Percentiles rank a stretch among this genome's conserved stretches.
These are phyloP conservation scores for Xylaria bambusicola DNA, from an alignment of 495 filamentous ascomycete genomes.

Conservation along the genomic window DNA sequence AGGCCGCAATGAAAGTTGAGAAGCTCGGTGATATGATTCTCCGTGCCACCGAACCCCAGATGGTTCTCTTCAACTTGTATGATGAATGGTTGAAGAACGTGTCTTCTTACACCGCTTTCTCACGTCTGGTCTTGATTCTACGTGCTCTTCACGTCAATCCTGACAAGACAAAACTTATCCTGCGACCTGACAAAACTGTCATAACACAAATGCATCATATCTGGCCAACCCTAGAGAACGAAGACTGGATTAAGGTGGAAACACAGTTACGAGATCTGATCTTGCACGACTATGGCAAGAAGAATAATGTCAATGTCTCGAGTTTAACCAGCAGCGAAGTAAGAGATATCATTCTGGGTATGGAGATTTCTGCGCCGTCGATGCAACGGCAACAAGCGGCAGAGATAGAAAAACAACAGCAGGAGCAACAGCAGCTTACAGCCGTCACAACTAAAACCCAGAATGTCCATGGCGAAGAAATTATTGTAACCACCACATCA, in stretches of 20 bases:
- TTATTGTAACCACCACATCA: conserved; percentile 96
- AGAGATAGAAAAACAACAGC: conserved; percentile 98
- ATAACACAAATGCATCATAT: conserved; percentile 99
- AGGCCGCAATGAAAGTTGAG: conserved; percentile 99
- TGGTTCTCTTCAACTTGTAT: conserved; percentile 99
- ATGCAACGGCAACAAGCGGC: conserved; percentile 98
- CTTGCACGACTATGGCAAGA: conserved; percentile 98
- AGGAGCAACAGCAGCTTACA: conserved; percentile 94
- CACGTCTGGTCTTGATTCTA: conserved; percentile 90
- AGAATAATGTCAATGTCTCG: conserved; percentile 98
- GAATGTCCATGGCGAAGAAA: conserved; percentile 96
- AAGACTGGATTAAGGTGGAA: conserved; percentile 99
- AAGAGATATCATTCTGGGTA: conserved; percentile 97
- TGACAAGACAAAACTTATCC: conserved; percentile 96
- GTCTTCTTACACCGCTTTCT: conserved; percentile 98
- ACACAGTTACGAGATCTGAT: conserved; percentile 94
- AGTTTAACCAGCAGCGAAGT: conserved; percentile 96
- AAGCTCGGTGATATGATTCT: conserved; percentile 99
- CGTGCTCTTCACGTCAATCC: conserved; percentile 96
- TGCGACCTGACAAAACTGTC: conserved; percentile 97
- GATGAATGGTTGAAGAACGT: conserved; percentile 99
- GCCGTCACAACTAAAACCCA: conserved; percentile 98
- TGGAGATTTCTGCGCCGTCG: conserved; percentile 98
- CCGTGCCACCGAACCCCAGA: conserved; percentile 95
- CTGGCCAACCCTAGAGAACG: conserved; percentile 92